These are phyloP conservation scores for Ceratocystis harringtonii DNA, from an alignment of 2,329 filamentous ascomycete genomes.

Conservation along the genomic window DNA sequence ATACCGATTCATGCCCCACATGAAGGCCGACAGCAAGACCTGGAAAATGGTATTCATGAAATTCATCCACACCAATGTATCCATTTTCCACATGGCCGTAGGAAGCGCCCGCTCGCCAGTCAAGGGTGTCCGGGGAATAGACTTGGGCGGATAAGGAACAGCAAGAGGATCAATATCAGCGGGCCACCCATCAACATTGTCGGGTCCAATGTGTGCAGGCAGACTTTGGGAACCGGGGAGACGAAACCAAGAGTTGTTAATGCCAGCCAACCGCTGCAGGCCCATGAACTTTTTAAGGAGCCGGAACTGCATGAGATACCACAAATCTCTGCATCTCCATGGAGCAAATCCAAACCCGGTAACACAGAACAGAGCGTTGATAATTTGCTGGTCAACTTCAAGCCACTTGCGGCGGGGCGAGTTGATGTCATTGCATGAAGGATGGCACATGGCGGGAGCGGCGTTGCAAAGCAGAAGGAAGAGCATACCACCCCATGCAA, in stretches of 20 bases:
- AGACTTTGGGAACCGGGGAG: slow-evolving; percentile 50
- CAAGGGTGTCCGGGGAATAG: slow-evolving; percentile 51
- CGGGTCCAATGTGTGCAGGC: slow-evolving; percentile 36
- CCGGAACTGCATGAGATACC: slow-evolving; percentile 54
- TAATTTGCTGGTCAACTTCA: slow-evolving; percentile 68
- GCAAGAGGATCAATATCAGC: slow-evolving; percentile 21
- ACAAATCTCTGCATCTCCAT: slow-evolving; percentile 71
- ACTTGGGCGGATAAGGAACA: slow-evolving; percentile 48
- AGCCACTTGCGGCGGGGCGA: slow-evolving; percentile 72
- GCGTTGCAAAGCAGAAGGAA: slow-evolving; percentile 71
- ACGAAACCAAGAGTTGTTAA: slow-evolving; percentile 63
- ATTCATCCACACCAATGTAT: slow-evolving; percentile 66
- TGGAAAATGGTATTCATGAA: slow-evolving; percentile 69
- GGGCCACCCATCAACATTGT: slow-evolving; percentile 32
- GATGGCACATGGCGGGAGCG: slow-evolving; percentile 56
- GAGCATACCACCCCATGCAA: slow-evolving; percentile 85
- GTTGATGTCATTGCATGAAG: slow-evolving; percentile 54
- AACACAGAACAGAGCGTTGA: slow-evolving; percentile 59
- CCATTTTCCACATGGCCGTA: slow-evolving; percentile 59
- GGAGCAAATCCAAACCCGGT: slow-evolving; percentile 73
- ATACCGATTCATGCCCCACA: slow-evolving; percentile 67
- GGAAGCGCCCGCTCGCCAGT: slow-evolving; percentile 55
- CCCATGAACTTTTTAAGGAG: slow-evolving; percentile 36
- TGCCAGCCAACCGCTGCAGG: slow-evolving; percentile 54
- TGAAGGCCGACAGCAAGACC: slow-evolving; percentile 55